phyloP scores from a whole-genome alignment of 106 monocot genomes.

The Amphibolis antarctica region DNA sequence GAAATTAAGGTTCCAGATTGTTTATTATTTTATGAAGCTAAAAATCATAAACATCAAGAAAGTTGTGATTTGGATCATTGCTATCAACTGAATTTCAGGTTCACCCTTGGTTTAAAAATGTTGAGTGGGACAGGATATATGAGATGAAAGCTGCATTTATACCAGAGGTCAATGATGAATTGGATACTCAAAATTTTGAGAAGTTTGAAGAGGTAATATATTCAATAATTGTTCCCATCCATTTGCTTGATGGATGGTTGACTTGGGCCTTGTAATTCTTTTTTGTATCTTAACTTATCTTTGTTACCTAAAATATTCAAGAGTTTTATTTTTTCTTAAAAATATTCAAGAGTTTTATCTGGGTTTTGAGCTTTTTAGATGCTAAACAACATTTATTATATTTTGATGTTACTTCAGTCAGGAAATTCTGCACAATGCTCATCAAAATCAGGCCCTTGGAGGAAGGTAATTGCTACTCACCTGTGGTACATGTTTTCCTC shows the following conservation, averaged over 20 bases:
- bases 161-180: slow-evolving; percentile 78
- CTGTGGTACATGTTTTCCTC: not conserved
- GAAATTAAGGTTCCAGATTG: slow-evolving; percentile 55
- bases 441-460: slow-evolving; percentile 70
- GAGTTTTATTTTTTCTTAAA: too few relatives aligned
- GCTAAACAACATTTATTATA: not conserved
- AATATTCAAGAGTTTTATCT: too few relatives aligned
- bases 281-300: too few relatives aligned
- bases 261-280: too few relatives aligned
- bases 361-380: not conserved
- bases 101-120: slow-evolving; percentile 62
- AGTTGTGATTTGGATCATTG: not conserved
- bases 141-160: slow-evolving; percentile 82
- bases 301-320: too few relatives aligned
- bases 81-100: slow-evolving; percentile 23
- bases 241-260: too few relatives aligned
- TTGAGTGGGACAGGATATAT: slow-evolving; percentile 69
- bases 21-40: not conserved
- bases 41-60: not conserved
- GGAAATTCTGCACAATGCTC: slow-evolving; percentile 30
- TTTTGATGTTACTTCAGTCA: slow-evolving; percentile 27
- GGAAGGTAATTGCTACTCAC: slow-evolving; percentile 39
- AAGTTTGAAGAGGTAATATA: slow-evolving; percentile 74
- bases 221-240: too few relatives aligned
- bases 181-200: slow-evolving; percentile 91